A percentile compares a stretch with the other conserved stretches of the same genome.
These are phyloP conservation scores for Trichophaea hybrida DNA, from an alignment of 2,329 filamentous ascomycete genomes.

Conservation along the genomic window DNA sequence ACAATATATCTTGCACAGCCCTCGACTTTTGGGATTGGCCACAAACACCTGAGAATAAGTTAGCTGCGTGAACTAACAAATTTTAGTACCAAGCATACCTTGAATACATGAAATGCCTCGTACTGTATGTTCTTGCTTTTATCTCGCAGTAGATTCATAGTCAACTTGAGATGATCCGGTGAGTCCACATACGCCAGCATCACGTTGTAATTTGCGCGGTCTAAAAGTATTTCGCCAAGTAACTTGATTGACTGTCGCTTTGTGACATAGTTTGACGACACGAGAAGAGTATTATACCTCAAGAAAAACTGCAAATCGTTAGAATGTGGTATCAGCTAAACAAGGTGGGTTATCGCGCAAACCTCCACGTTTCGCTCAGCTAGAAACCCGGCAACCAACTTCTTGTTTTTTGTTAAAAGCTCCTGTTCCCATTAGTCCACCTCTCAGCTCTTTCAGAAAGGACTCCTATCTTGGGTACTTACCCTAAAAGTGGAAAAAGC, in stretches of 20 bases:
- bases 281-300: constrained; percentile 71
- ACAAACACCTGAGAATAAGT: constrained; percentile 59
- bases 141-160: constrained; percentile 92
- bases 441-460: no score
- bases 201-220: constrained; percentile 90
- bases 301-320: constrained; percentile 55
- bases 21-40: constrained; percentile 97
- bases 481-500: constrained; percentile 95
- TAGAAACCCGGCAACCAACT: constrained; percentile 75
- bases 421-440: constrained; percentile 43
- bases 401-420: constrained; percentile 86
- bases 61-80: background rate
- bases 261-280: constrained; percentile 92
- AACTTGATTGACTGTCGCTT: constrained; percentile 97
- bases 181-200: constrained; percentile 96
- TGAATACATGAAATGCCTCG: constrained; percentile 98
- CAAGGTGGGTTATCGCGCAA: background rate
- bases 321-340: background rate
- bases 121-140: constrained; percentile 99
- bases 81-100: constrained; percentile 37
- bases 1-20: constrained; percentile 83
- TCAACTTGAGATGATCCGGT: constrained; percentile 90
- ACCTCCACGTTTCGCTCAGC: constrained; percentile 63
- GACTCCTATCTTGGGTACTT: constrained; percentile 29
- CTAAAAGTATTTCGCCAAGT: constrained; percentile 82